Percentiles rank a stretch among this genome's conserved stretches.
phyloP scores from a whole-genome alignment of 495 filamentous ascomycete species.

The Penicillium steckii region DNA sequence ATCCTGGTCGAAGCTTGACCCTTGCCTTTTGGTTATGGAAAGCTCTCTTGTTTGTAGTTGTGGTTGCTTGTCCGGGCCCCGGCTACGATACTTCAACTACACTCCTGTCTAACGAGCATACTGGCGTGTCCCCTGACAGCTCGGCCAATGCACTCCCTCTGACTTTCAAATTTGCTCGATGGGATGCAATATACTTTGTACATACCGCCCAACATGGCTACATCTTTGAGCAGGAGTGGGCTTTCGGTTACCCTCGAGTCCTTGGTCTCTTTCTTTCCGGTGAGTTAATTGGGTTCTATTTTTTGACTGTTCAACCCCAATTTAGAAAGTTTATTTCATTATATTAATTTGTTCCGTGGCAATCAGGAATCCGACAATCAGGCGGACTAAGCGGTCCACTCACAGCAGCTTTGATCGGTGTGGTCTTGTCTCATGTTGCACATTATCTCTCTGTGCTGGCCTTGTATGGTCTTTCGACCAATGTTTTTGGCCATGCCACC shows the following conservation, averaged over 20 bases:
- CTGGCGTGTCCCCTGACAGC: slow-evolving; percentile 10
- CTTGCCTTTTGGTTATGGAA: slow-evolving; percentile 64
- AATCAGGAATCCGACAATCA: slow-evolving; percentile 25
- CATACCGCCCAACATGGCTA: slow-evolving; percentile 69
- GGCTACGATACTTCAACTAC: slow-evolving; percentile 89
- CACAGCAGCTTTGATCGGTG: slow-evolving; percentile 49
- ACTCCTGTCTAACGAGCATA: slow-evolving; percentile 46
- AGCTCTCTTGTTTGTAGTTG: slow-evolving; percentile 62
- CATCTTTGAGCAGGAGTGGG: slow-evolving; percentile 93
- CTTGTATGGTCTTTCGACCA: slow-evolving; percentile 57
- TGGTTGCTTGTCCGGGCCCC: slow-evolving; percentile 61
- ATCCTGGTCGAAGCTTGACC: slow-evolving; percentile 38
- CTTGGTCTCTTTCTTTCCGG: slow-evolving; percentile 47
- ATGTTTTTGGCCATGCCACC: slow-evolving; percentile 31
- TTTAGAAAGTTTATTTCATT: not conserved
- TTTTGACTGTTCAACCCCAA: not conserved
- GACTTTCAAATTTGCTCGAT: slow-evolving; percentile 65
- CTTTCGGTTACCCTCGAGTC: slow-evolving; percentile 70
- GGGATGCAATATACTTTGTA: slow-evolving; percentile 91
- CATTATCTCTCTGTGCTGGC: slow-evolving; percentile 74
- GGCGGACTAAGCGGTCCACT: slow-evolving; percentile 22
- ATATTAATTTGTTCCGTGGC: not conserved
- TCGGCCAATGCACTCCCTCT: slow-evolving; percentile 21
- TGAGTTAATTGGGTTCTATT: no score
- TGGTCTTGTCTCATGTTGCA: slow-evolving; percentile 64